These are phyloP conservation scores for Lotmaria passim DNA, from an alignment of 208 protist genomes.

Conservation along the genomic window DNA sequence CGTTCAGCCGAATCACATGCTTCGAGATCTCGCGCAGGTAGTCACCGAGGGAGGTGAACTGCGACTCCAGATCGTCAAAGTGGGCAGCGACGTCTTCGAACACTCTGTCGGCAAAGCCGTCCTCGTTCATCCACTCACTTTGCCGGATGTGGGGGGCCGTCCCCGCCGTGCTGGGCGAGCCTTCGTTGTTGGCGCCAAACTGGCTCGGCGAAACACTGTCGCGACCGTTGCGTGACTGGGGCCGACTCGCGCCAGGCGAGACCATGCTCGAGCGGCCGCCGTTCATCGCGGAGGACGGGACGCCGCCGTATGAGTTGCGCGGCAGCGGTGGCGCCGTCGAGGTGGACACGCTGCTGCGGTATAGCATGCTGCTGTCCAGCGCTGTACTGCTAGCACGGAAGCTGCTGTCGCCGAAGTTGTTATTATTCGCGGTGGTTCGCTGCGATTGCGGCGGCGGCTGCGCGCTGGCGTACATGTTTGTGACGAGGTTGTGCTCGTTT, in stretches of 20 bases:
- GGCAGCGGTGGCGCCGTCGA: neutral
- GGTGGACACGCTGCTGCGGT: slow-evolving; percentile 14
- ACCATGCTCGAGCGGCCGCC: slow-evolving; percentile 1
- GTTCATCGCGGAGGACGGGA: slow-evolving; percentile 3
- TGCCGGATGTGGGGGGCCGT: slow-evolving; percentile 27
- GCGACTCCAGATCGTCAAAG: slow-evolving; percentile 75
- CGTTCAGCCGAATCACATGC: slow-evolving; percentile 82
- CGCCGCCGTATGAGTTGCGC: neutral
- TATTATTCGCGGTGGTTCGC: slow-evolving; percentile 14
- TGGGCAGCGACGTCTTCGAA: slow-evolving; percentile 79
- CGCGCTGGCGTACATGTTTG: slow-evolving; percentile 71
- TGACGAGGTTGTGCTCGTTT: slow-evolving; percentile 63
- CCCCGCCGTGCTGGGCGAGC: slow-evolving; percentile 4
- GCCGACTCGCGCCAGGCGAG: slow-evolving; percentile 15
- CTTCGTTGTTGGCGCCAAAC: slow-evolving; percentile 14
- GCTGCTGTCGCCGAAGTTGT: slow-evolving; percentile 28
- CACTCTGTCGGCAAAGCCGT: slow-evolving; percentile 64
- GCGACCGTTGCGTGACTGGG: slow-evolving; percentile 24
- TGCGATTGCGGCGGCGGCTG: slow-evolving; percentile 43
- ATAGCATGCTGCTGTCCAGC: slow-evolving; percentile 26
- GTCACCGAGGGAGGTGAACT: slow-evolving; percentile 77
- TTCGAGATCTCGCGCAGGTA: slow-evolving; percentile 80
- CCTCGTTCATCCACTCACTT: slow-evolving; percentile 41
- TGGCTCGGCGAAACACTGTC: slow-evolving; percentile 1
- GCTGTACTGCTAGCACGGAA: slow-evolving; percentile 36